phyloP scores from a whole-genome alignment of 257 asterid species.

The Capsicum baccatum region DNA sequence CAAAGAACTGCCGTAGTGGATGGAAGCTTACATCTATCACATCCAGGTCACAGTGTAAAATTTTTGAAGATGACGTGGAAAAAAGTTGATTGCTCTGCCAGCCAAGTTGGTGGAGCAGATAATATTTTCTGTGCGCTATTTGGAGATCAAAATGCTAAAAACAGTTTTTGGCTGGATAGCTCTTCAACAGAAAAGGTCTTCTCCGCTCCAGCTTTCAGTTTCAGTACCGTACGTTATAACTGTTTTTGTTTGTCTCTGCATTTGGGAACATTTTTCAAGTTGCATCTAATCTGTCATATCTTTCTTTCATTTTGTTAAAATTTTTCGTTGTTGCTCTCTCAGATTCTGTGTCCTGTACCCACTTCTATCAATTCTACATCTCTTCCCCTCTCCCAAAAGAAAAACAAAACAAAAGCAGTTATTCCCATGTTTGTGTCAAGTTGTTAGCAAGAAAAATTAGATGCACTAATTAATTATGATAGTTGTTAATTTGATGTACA shows the following conservation, averaged over 20 bases:
- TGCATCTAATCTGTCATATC: background rate
- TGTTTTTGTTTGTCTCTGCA: conserved; percentile 15
- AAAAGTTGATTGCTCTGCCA: conserved; percentile 58
- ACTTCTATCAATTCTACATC: background rate
- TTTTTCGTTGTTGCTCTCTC: conserved; percentile 8
- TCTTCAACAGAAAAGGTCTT: conserved; percentile 89
- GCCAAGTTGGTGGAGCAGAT: conserved; percentile 84
- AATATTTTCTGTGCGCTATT: conserved; percentile 67
- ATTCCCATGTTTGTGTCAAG: conserved; percentile 18
- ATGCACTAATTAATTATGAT: background rate
- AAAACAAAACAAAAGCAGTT: background rate
- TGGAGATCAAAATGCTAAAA: conserved; percentile 62
- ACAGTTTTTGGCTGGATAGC: conserved; percentile 97
- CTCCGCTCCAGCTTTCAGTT: conserved; percentile 29
- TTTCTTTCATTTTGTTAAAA: background rate
- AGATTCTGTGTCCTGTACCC: background rate
- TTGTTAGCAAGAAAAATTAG: conserved; percentile 4
- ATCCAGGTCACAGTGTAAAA: conserved; percentile 46
- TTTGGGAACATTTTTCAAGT: conserved; percentile 3
- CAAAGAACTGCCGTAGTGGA: conserved; percentile 39
- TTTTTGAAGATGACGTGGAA: conserved; percentile 81
- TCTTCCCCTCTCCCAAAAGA: background rate
- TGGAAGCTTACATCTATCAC: conserved; percentile 43
- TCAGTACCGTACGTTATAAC: background rate
- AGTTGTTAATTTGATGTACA: background rate